Conservation (phyloP, 2,329 filamentous ascomycete species). For the Pseudovirgaria hyperparasitica region DNA sequence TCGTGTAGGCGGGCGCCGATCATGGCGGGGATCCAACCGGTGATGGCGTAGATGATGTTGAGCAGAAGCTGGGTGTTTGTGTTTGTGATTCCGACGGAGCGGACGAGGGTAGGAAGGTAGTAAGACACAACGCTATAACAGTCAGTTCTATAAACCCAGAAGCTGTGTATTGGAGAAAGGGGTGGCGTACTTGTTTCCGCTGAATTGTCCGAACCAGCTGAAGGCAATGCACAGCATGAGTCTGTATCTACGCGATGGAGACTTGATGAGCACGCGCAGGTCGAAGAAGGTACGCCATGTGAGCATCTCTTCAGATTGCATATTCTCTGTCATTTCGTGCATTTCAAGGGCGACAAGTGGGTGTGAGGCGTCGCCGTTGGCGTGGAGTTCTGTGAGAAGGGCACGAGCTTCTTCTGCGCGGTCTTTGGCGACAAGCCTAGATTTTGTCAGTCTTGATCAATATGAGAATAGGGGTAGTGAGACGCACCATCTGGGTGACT, state of each 20-base stretch:
- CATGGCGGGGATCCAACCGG: slow-evolving; percentile 1
- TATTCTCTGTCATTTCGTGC: slow-evolving; percentile 4
- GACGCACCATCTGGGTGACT: slow-evolving; percentile 12
- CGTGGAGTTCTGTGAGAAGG: slow-evolving; percentile 1
- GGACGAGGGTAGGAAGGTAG: slow-evolving; percentile 2
- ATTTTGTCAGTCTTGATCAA: no score
- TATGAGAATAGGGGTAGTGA: no score
- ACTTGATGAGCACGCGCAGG: no score
- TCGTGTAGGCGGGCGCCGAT: slow-evolving; percentile 1
- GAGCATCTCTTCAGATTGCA: slow-evolving; percentile 1
- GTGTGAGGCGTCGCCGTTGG: not conserved
- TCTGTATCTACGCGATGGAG: no score
- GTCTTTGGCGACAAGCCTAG: slow-evolving; percentile 2
- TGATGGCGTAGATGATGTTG: slow-evolving; percentile 2
- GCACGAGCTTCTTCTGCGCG: slow-evolving; percentile 1
- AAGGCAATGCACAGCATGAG: no score
- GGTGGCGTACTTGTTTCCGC: not conserved
- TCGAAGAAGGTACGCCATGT: slow-evolving; percentile 1
- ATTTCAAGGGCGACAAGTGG: slow-evolving; percentile 5
- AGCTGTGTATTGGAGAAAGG: not conserved
- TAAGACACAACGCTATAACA: slow-evolving; percentile 2
- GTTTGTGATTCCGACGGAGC: slow-evolving; percentile 1
- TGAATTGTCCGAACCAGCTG: no score
- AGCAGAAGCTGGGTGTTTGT: slow-evolving; percentile 1
- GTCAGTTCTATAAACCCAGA: slow-evolving; percentile 1